phyloP scores from a whole-genome alignment of 768 basidiomycete species.

The Tulasnella sp. region DNA sequence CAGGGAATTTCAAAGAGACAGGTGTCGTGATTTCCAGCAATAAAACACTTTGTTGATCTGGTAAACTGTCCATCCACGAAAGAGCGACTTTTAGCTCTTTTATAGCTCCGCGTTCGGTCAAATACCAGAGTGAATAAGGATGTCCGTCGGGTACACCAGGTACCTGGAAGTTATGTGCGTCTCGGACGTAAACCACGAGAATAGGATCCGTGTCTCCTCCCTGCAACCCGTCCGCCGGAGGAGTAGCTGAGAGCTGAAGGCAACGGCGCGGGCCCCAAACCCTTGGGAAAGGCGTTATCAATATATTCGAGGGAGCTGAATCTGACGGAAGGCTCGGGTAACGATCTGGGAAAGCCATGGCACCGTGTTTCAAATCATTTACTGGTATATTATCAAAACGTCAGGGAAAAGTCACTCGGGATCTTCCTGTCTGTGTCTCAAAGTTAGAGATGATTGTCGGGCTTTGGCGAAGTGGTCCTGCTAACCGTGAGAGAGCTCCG shows the following conservation, averaged over 20 bases:
- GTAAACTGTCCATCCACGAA: slow-evolving; percentile 37
- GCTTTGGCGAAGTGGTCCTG: background rate
- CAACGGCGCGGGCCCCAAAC: background rate
- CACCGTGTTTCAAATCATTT: background rate
- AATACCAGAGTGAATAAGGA: slow-evolving; percentile 34
- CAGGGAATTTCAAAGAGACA: slow-evolving; percentile 37
- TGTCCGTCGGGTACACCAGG: slow-evolving; percentile 24
- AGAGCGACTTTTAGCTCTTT: slow-evolving; percentile 25
- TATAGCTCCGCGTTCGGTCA: slow-evolving; percentile 31
- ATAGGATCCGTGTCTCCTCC: background rate
- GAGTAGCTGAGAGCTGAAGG: background rate
- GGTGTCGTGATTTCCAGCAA: slow-evolving; percentile 54
- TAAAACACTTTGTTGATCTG: slow-evolving; percentile 50
- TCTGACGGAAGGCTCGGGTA: background rate
- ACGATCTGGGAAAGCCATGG: background rate
- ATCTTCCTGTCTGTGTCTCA: background rate
- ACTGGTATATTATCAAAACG: background rate
- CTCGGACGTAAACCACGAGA: slow-evolving; percentile 27
- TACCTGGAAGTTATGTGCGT: background rate
- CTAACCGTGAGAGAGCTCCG: background rate
- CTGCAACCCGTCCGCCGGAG: background rate
- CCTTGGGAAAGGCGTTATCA: background rate
- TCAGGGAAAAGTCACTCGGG: background rate
- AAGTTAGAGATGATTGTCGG: background rate
- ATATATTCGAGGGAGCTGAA: background rate